Conservation (phyloP, 331 rosid species). For the Spiraea crenata region DNA sequence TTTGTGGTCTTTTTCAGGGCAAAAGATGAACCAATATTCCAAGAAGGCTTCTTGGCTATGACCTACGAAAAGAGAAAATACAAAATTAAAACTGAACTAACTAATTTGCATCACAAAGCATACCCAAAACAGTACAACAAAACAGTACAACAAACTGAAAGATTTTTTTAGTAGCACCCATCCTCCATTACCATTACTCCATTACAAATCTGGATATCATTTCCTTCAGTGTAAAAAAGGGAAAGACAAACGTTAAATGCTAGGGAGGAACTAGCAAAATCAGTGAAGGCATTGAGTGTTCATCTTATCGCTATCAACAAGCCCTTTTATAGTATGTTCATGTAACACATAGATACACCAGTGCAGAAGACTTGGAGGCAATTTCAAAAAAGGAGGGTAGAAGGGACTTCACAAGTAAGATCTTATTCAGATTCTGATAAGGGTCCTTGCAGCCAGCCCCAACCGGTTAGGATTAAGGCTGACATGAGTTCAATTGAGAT, state of each 20-base stretch:
- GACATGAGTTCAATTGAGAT: background rate
- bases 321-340: background rate
- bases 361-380: background rate
- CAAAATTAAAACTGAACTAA: constrained; percentile 1
- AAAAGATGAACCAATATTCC: constrained; percentile 95
- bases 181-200: background rate
- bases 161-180: background rate
- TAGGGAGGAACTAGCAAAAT: background rate
- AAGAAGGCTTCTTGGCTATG: constrained; percentile 77
- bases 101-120: background rate
- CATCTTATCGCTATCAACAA: background rate
- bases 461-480: background rate
- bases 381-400: background rate
- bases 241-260: background rate
- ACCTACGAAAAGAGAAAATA: constrained; percentile 40
- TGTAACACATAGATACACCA: background rate
- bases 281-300: too few relatives aligned
- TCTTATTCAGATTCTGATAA: background rate
- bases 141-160: too few relatives aligned
- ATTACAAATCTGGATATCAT: background rate
- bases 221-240: background rate
- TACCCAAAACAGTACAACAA: too few relatives aligned
- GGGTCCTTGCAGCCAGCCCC: constrained; percentile 6
- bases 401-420: background rate
- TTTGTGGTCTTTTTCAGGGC: constrained; percentile 62